Percentiles rank a stretch among this genome's conserved stretches.
These are phyloP conservation scores for Lolium perenne DNA, from an alignment of 176 grass and related monocot genomes.

Conservation along the genomic window DNA sequence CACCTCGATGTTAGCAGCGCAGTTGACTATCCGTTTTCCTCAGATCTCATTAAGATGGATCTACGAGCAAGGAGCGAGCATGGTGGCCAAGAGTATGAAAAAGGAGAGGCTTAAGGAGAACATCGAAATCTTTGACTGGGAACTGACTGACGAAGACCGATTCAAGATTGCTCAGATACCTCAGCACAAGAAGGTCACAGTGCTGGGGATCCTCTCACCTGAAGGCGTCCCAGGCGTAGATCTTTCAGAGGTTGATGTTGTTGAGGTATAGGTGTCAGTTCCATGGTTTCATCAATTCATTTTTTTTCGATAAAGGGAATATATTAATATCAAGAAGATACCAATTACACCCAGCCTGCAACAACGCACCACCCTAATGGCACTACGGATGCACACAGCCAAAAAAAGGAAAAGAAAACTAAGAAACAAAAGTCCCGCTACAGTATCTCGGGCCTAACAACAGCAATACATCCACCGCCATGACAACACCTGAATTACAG, in stretches of 20 bases:
- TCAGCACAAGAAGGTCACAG: conserved; percentile 38
- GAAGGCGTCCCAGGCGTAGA: conserved; percentile 47
- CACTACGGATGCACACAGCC: no score
- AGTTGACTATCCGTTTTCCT: background rate
- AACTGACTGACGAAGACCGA: conserved; percentile 56
- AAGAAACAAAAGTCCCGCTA: no score
- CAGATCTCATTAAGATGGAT: conserved; percentile 75
- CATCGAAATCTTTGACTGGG: conserved; percentile 57
- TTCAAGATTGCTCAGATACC: conserved; percentile 45
- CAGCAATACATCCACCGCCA: no score
- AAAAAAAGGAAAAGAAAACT: no score
- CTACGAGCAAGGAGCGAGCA: conserved; percentile 61
- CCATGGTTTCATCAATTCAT: background rate
- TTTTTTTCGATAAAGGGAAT: no score
- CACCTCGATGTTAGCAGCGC: background rate
- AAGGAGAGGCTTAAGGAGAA: conserved; percentile 60
- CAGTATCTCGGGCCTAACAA: no score
- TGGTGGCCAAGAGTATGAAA: conserved; percentile 62
- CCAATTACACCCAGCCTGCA: no score
- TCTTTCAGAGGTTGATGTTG: conserved; percentile 50
- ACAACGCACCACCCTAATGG: no score
- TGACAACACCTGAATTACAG: no score
- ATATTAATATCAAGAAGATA: no score
- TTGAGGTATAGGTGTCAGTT: conserved; percentile 44
- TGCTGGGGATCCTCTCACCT: conserved; percentile 34